These are phyloP conservation scores for Paspalum vaginatum DNA, from an alignment of 176 grass and related monocot species.

Conservation along the genomic window DNA sequence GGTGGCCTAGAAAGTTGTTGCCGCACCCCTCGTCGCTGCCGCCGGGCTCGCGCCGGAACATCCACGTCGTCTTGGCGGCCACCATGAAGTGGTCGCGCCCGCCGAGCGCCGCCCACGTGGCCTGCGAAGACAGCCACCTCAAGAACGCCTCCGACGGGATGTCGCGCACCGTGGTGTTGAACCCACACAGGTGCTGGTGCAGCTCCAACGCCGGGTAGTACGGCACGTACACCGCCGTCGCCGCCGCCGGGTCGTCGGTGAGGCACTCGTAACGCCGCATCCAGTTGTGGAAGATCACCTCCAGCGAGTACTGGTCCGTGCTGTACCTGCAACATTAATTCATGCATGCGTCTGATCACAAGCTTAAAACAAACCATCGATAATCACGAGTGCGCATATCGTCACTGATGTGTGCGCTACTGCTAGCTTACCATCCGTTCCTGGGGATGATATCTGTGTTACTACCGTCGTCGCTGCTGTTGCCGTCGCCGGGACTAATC, in stretches of 20 bases:
- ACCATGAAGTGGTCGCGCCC: slow-evolving; percentile 73
- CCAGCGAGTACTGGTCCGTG: slow-evolving; percentile 70
- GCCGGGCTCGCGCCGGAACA: slow-evolving; percentile 47
- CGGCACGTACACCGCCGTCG: slow-evolving; percentile 62
- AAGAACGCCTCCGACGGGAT: slow-evolving; percentile 40
- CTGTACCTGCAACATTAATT: slow-evolving; percentile 42
- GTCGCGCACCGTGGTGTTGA: slow-evolving; percentile 51
- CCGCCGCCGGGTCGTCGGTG: slow-evolving; percentile 44
- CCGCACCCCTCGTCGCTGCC: slow-evolving; percentile 45
- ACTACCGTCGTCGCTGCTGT: slow-evolving; percentile 22
- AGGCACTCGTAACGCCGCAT: slow-evolving; percentile 73
- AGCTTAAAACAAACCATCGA: background rate
- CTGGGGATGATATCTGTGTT: slow-evolving; percentile 27
- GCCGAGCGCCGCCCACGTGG: slow-evolving; percentile 44
- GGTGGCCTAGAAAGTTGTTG: slow-evolving; percentile 54
- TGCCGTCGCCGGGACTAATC: background rate
- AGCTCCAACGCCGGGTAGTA: slow-evolving; percentile 72
- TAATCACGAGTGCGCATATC: too few relatives aligned
- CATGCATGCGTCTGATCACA: background rate
- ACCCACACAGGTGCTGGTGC: slow-evolving; percentile 54
- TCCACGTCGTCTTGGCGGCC: slow-evolving; percentile 57
- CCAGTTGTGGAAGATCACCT: slow-evolving; percentile 73
- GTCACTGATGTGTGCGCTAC: background rate
- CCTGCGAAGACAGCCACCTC: slow-evolving; percentile 57
- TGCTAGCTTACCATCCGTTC: slow-evolving; percentile 42